These are phyloP conservation scores for Tremellales sp. DNA, from an alignment of 1,284 basidiomycete species.

Conservation along the genomic window DNA sequence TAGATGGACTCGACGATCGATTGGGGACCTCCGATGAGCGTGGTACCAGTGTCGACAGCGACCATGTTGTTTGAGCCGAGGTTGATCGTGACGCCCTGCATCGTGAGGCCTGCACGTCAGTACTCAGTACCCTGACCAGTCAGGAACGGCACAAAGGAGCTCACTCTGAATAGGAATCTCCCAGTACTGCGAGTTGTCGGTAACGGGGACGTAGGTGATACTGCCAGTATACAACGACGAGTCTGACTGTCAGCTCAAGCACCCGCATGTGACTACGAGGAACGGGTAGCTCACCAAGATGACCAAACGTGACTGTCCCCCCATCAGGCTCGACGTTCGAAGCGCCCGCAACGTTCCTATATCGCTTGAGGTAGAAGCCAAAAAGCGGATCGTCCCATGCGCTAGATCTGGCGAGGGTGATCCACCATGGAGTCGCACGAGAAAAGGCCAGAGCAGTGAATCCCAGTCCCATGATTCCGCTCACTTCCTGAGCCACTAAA, in stretches of 20 bases:
- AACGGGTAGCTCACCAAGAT: constrained; percentile 12
- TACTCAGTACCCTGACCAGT: neutral
- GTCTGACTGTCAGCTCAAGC: constrained; percentile 51
- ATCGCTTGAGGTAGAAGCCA: constrained; percentile 76
- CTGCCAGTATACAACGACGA: constrained; percentile 67
- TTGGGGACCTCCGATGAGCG: constrained; percentile 79
- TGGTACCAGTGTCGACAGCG: constrained; percentile 71
- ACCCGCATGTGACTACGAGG: neutral
- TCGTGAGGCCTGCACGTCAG: constrained; percentile 46
- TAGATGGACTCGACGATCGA: constrained; percentile 63
- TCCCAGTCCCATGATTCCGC: constrained; percentile 53
- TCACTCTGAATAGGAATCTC: constrained; percentile 40
- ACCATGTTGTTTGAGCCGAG: constrained; percentile 38
- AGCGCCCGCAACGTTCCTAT: constrained; percentile 55
- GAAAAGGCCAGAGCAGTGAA: constrained; percentile 50
- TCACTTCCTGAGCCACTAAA: constrained; percentile 45
- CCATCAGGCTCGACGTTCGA: constrained; percentile 59
- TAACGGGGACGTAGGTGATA: constrained; percentile 69
- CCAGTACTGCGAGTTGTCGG: constrained; percentile 42
- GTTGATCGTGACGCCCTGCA: constrained; percentile 48
- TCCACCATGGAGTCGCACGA: constrained; percentile 53
- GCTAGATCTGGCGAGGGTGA: constrained; percentile 59
- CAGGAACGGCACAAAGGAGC: neutral
- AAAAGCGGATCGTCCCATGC: constrained; percentile 68
- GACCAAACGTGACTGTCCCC: constrained; percentile 67